phyloP scores from a whole-genome alignment of 345 rosid genomes.

The Erysimum cheiranthoides region DNA sequence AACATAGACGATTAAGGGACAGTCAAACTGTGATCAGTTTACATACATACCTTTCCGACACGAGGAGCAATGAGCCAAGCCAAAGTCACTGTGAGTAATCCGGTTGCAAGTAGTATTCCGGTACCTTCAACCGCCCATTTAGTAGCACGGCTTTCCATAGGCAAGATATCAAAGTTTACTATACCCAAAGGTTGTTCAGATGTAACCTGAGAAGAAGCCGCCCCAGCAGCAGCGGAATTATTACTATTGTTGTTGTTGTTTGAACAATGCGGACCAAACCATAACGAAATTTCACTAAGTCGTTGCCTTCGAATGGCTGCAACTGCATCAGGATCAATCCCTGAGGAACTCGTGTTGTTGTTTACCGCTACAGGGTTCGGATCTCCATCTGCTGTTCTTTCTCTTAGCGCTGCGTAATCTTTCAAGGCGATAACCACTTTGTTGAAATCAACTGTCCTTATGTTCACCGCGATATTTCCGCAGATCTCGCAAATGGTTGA shows the following conservation, averaged over 20 bases:
- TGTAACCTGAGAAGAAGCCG: conserved; percentile 55
- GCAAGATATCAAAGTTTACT: conserved; percentile 55
- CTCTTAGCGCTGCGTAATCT: conserved; percentile 76
- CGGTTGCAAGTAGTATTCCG: conserved; percentile 90
- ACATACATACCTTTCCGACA: conserved; percentile 83
- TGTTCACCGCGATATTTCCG: conserved; percentile 64
- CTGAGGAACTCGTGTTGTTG: conserved; percentile 47
- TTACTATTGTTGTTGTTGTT: conserved; percentile 45
- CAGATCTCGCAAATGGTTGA: conserved; percentile 92
- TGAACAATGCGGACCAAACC: conserved; percentile 71
- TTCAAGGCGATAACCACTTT: conserved; percentile 70
- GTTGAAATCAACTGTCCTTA: conserved; percentile 62
- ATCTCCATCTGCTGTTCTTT: conserved; percentile 83
- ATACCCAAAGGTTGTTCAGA: conserved; percentile 65
- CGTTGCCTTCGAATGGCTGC: conserved; percentile 91
- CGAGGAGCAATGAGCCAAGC: conserved; percentile 98
- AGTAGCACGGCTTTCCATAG: conserved; percentile 72
- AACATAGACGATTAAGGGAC: background rate
- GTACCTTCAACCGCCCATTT: conserved; percentile 97
- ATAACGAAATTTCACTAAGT: conserved; percentile 81
- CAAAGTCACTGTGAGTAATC: conserved; percentile 83
- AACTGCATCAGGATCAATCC: conserved; percentile 90
- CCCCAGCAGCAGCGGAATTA: conserved; percentile 45
- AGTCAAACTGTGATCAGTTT: conserved; percentile 12
- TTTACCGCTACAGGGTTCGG: conserved; percentile 65